Evolutionary conservation across 78 protist species (phyloP), one percentile per base, ranked within the genome.

Genomic region (Dictyostelium intermedium): DNA sequence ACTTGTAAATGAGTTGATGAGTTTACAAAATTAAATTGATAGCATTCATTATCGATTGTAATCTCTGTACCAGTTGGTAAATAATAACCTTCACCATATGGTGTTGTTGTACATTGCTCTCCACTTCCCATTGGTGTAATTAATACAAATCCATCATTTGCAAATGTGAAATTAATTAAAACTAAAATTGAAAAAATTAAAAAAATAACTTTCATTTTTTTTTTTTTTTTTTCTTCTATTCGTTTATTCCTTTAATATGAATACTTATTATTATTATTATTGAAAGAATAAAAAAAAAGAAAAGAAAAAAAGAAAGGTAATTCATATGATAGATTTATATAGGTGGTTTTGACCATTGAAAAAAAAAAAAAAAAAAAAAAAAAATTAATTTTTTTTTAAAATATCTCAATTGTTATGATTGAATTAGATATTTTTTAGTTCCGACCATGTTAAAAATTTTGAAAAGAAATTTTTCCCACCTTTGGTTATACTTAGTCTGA

Each of bases 51-150:
- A 84, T 70, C 37, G n/a, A 84, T 35, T 20, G 18, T 43, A 16
- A 84, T 41, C n/a, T 77, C 53, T 39, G 80, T 66, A 3, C 53
- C 81, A 18, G 53, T 41, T 43, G 91, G 91, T 41, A 84, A n/a
- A 43, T 16, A 30, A 45, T 84, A 84, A 23, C 91, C 91, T 20
- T 23, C 43, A 18, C 91, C 91, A 45, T 43, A 69, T 13, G 43
- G 27, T 9, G 41, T 13, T 37, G 53, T 11, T 20, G 27, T 11
- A 32, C 78, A 32, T 16, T 30, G 45, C 5, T 16, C n/a, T 76
- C 27, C 45, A 37, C 5, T 41, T 76, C 56, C 82, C 35, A 30
- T 34, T 76, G 82, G 82, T 37, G 56, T 76, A 0, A 76, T 41
- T 20, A 47, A 37, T 35, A 76, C 60, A 32, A 27, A 70, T 27